Evolutionary conservation across 352 stramenopile genomes (phyloP).

Genomic region (Phytophthora brassicae): DNA sequence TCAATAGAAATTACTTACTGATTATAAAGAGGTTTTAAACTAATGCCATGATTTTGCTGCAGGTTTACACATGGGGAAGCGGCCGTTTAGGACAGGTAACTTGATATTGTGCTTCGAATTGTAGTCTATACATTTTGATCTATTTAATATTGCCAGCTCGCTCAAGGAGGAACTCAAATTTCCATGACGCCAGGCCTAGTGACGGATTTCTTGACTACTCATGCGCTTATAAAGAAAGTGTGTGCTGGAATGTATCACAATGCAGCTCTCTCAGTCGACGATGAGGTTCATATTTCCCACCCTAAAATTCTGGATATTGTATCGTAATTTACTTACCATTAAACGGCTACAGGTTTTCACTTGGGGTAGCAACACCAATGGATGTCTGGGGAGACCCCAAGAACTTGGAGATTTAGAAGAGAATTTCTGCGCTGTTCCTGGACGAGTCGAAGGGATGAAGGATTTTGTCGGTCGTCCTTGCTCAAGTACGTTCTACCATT

Average conservation of each 20-base stretch:
- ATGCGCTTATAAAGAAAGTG: slow-evolving; percentile 85
- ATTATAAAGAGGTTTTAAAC: not conserved
- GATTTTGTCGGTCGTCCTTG: slow-evolving; percentile 71
- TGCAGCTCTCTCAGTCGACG: slow-evolving; percentile 87
- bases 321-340: not conserved
- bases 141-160: slow-evolving; percentile 37
- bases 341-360: slow-evolving; percentile 76
- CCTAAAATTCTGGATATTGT: not conserved
- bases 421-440: slow-evolving; percentile 80
- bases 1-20: not conserved
- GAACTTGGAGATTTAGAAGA: slow-evolving; percentile 76
- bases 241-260: slow-evolving; percentile 92
- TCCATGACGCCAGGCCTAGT: slow-evolving; percentile 72
- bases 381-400: slow-evolving; percentile 79
- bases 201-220: slow-evolving; percentile 74
- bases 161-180: slow-evolving; percentile 75
- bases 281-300: slow-evolving; percentile 53
- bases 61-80: slow-evolving; percentile 92
- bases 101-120: not conserved
- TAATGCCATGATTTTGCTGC: not conserved
- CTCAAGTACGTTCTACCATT: slow-evolving; percentile 46
- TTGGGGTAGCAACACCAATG: slow-evolving; percentile 92
- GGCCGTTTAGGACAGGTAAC: slow-evolving; percentile 91
- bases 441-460: slow-evolving; percentile 69
- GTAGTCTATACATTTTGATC: not conserved